A percentile compares a stretch with the other conserved stretches of the same genome.
These are phyloP conservation scores for Hirschioporus abietinus DNA, from an alignment of 768 basidiomycete species.

Conservation along the genomic window DNA sequence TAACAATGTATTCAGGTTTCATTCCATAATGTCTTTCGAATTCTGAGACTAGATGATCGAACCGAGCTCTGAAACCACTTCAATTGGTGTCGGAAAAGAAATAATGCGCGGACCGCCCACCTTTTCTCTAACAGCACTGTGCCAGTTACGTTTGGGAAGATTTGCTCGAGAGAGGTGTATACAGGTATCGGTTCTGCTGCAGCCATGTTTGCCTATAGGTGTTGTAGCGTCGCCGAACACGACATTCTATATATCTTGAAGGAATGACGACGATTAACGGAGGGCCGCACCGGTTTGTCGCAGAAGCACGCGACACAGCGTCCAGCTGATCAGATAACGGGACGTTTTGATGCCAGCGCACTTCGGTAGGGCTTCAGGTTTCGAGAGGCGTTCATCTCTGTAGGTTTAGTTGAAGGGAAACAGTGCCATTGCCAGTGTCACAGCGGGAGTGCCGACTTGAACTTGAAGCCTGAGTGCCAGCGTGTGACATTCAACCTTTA, in stretches of 20 bases:
- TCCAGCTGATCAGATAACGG: not conserved
- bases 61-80: conserved; percentile 36
- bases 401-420: too few species aligned
- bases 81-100: not conserved
- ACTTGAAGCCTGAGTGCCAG: not conserved
- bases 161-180: conserved; percentile 49
- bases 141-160: conserved; percentile 44
- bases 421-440: too few species aligned
- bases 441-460: not conserved
- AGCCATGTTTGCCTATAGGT: conserved; percentile 34
- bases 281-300: not conserved
- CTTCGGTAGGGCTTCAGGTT: not conserved
- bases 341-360: not conserved
- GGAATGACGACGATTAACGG: not conserved
- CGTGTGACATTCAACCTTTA: too few species aligned
- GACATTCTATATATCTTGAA: not conserved
- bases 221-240: too few species aligned
- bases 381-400: not conserved
- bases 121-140: conserved; percentile 48
- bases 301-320: not conserved
- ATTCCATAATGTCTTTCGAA: conserved; percentile 61
- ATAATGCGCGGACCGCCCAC: conserved; percentile 17
- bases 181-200: conserved; percentile 56
- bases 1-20: conserved; percentile 62
- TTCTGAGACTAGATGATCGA: conserved; percentile 55